phyloP scores from a whole-genome alignment of 1,284 basidiomycete genomes.

The Trametes sp. region DNA sequence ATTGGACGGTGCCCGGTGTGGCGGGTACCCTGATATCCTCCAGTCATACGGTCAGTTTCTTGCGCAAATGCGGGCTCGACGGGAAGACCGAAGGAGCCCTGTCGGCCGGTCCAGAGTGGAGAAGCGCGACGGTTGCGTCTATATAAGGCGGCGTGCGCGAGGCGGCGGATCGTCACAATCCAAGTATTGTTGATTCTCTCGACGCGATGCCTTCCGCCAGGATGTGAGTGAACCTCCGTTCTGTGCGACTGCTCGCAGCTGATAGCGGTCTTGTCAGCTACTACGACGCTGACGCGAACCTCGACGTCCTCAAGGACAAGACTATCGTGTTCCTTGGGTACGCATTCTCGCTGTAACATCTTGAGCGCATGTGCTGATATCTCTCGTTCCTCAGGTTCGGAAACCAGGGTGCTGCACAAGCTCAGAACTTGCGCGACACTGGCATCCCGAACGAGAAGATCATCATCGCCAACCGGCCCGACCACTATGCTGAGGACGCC shows the following conservation, averaged over 20 bases:
- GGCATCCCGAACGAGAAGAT: conserved; percentile 69
- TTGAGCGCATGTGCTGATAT: neutral
- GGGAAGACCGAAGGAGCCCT: conserved; percentile 10
- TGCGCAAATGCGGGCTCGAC: conserved; percentile 5
- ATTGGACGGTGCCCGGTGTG: conserved; percentile 8
- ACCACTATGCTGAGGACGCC: conserved; percentile 65
- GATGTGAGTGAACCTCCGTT: conserved; percentile 46
- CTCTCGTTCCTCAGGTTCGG: conserved; percentile 55
- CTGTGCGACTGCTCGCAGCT: neutral
- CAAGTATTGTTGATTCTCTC: neutral
- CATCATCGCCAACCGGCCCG: conserved; percentile 63
- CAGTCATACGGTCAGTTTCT: conserved; percentile 10
- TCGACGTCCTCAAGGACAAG: conserved; percentile 55
- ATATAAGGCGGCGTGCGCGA: conserved; percentile 17
- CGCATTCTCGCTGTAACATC: conserved; percentile 16
- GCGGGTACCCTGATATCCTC: conserved; percentile 13
- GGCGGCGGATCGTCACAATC: neutral
- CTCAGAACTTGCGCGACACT: conserved; percentile 69
- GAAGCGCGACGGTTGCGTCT: conserved; percentile 11
- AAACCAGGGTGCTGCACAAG: conserved; percentile 72
- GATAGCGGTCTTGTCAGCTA: conserved; percentile 49
- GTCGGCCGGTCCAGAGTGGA: conserved; percentile 22
- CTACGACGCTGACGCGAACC: conserved; percentile 67
- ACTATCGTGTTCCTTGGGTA: conserved; percentile 69
- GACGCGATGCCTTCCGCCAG: conserved; percentile 50